Base-by-base conservation (phyloP, 139 green algal species). In the Haematococcus lacustris region DNA sequence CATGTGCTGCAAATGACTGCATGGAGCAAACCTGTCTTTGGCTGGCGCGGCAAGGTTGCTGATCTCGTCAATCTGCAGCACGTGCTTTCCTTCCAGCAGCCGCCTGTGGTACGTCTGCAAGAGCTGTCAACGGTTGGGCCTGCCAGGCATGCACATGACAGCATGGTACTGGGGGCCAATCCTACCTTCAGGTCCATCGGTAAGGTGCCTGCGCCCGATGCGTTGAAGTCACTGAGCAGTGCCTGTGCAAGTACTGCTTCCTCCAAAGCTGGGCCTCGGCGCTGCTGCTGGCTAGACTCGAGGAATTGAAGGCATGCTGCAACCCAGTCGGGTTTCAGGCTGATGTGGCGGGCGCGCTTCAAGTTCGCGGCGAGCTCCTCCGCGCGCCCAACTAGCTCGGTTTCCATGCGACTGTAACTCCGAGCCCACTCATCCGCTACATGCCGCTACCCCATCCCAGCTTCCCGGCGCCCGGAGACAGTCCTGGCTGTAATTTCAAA, bases 41-140 rank as follows among this genome's bases (percentile, higher is more conserved):
- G 81, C 78, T 0, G 81, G 65, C 47, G 82, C 78, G 32, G 78
- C 82, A 4, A 87, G 87, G 73, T 95, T 88, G n/a, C 89, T 51
- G 0, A 82, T 68, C 65, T 95, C 89, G 51, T 94, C 85, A 9
- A 91, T 38, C 71, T 95, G 90, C 65, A 95, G 65, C 21, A 95
- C 76, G 39, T 84, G 85, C 61, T 79, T 81, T 5, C 87, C 89
- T 26, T 38, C 30, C n/a, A 41, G 41, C 40, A 93, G 61, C 35
- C 51, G n/a, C 50, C 86, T 75, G 76, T 91, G 78, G 64, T 81
- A 62, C 39, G 43, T 62, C 84, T 92, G 78, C 71, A 69, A n/a
- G 2, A 13, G 25, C 23, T 7, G 53, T 57, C 13, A 28, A 21
- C 13, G 21, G 47, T 13, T 57, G 13, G 21, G 13, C 13, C 47